Conservation (phyloP, 1,139 yeast species). For the Magnusiomyces clavatus region DNA sequence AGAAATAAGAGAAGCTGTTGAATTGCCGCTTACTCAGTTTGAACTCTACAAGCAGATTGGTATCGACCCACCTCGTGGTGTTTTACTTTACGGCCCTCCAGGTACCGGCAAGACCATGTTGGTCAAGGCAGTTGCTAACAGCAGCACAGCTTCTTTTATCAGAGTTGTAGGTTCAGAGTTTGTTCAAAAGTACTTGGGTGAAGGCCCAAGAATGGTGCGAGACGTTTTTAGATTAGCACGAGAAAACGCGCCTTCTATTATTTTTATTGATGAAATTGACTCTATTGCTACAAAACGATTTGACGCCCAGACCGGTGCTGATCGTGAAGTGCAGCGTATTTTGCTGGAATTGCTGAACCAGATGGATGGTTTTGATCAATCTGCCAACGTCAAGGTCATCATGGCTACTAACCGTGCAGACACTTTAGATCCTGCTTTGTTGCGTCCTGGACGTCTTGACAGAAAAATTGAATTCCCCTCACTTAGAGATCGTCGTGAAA, state of each 20-base stretch:
- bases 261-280: constrained; percentile 96
- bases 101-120: constrained; percentile 97
- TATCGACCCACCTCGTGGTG: constrained; percentile 98
- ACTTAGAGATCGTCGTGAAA: constrained; percentile 91
- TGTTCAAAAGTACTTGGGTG: constrained; percentile 96
- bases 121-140: constrained; percentile 97
- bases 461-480: constrained; percentile 97
- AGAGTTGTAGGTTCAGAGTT: constrained; percentile 97
- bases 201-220: constrained; percentile 99
- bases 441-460: constrained; percentile 97
- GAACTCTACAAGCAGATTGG: constrained; percentile 99
- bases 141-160: constrained; percentile 90
- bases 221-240: constrained; percentile 96
- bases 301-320: constrained; percentile 99
- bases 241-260: constrained; percentile 94
- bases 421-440: constrained; percentile 93
- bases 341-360: constrained; percentile 91
- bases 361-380: constrained; percentile 98
- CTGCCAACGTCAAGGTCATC: constrained; percentile 90
- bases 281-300: constrained; percentile 99
- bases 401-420: constrained; percentile 99
- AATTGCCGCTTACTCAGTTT: constrained; percentile 94
- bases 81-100: constrained; percentile 95
- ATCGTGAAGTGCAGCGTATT: constrained; percentile 97
- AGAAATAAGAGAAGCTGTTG: constrained; percentile 97